Base-by-base conservation (phyloP, 495 filamentous ascomycete species). In the Lophiostoma macrostomum region DNA sequence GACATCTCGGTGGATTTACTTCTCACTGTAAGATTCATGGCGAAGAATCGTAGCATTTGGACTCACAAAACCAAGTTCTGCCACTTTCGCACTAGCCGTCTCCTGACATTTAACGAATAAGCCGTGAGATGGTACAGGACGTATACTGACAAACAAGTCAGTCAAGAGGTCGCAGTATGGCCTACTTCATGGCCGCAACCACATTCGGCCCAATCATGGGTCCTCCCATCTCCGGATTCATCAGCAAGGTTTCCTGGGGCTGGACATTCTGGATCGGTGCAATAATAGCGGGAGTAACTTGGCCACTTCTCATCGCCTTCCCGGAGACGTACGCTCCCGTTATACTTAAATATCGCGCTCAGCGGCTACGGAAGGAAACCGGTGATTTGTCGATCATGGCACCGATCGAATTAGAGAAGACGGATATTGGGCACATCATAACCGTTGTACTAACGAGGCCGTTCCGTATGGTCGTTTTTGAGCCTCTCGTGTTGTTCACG, bases 171-270 rank as follows among this genome's bases (percentile, higher is more conserved):
- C 74, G 87, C 14, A 87, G 87, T 2, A 74, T 84, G 6, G 83
- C 82, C 3, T 14, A 37, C 4, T 90, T 88, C 67, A 87, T 84
- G 78, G 80, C 76, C 25, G 83, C 84, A 67, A 71, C 68, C 1
- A 68, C 64, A 2, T 71, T 60, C 23, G 71, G 71, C 8, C 71
- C 71, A 1, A 34, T 71, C 14, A 28, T 67, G 0, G 70, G 70
- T 3, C 71, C 71, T 6, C 60, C 65, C 8, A 64, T 70, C 1
- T 71, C 70, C 0, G 71, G 71, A 8, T 73, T 61, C 50, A 49
- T 68, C 1, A 40, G 53, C 4, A 36, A 31, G 1, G 35, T 67
- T 3, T 57, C 53, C 2, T 83, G 79, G 80, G 53, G 72, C 18
- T 80, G 79, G 74, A 34, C 68, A 11, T 81, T 83, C 58, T 82